Conservation (phyloP, 2,329 filamentous ascomycete species). For the Calonectria honghensis region DNA sequence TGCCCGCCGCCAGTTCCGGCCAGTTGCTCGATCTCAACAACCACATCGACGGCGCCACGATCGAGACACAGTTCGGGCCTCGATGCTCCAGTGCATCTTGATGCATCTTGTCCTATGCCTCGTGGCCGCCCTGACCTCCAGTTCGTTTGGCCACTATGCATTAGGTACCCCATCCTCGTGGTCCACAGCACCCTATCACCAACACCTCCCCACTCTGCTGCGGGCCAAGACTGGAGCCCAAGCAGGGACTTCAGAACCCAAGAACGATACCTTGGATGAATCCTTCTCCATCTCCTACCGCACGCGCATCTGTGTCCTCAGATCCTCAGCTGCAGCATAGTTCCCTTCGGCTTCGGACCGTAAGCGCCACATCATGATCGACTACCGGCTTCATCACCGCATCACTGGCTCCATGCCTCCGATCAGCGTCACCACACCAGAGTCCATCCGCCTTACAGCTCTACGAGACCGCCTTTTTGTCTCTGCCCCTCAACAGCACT, state of each 20-base stretch:
- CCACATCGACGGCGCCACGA: slow-evolving; percentile 43
- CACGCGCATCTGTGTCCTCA: slow-evolving; percentile 20
- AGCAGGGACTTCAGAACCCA: neutral
- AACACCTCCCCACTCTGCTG: slow-evolving; percentile 39
- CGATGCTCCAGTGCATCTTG: slow-evolving; percentile 14
- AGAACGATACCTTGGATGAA: slow-evolving; percentile 15
- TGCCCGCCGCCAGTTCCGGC: slow-evolving; percentile 13
- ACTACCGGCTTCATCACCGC: slow-evolving; percentile 9
- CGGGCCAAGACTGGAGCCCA: slow-evolving; percentile 19
- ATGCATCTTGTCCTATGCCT: slow-evolving; percentile 29
- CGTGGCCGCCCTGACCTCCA: slow-evolving; percentile 40
- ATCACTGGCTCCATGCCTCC: slow-evolving; percentile 14
- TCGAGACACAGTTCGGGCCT: slow-evolving; percentile 32
- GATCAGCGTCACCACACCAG: slow-evolving; percentile 9
- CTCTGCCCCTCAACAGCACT: slow-evolving; percentile 3
- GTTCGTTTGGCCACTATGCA: slow-evolving; percentile 37
- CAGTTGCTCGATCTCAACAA: slow-evolving; percentile 33
- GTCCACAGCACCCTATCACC: slow-evolving; percentile 19
- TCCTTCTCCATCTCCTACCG: slow-evolving; percentile 3
- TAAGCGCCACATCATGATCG: slow-evolving; percentile 29
- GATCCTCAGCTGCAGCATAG: slow-evolving; percentile 9
- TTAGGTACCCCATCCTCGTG: slow-evolving; percentile 21
- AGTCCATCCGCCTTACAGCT: slow-evolving; percentile 3
- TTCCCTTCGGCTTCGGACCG: slow-evolving; percentile 22
- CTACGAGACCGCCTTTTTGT: slow-evolving; percentile 30